Conservation (phyloP, 2,329 filamentous ascomycete genomes). For the Fusarium multiceps region DNA sequence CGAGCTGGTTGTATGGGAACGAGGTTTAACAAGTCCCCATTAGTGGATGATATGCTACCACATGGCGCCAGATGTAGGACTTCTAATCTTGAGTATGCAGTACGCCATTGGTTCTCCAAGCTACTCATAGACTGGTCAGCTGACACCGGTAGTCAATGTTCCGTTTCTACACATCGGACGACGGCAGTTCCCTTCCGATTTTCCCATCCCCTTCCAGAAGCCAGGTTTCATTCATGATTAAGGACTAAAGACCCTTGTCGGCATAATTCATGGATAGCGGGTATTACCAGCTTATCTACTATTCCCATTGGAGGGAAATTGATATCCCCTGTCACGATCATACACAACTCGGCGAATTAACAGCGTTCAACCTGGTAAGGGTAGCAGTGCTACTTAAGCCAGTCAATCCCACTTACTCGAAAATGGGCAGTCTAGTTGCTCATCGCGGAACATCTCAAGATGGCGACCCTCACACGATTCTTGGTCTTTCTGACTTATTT, state of each 20-base stretch:
- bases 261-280: conserved; percentile 10
- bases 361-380: neutral
- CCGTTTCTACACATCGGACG: neutral
- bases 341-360: conserved; percentile 1
- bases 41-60: neutral
- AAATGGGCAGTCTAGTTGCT: too few relatives aligned
- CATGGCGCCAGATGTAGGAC: neutral
- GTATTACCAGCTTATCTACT: fast-evolving
- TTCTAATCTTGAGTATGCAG: neutral
- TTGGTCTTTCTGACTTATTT: conserved; percentile 30
- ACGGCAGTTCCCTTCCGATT: neutral
- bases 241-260: conserved; percentile 7
- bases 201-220: neutral
- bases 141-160: neutral
- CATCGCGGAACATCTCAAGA: conserved; percentile 9
- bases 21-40: neutral
- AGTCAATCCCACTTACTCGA: neutral
- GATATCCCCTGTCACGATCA: neutral
- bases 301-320: conserved; percentile 30
- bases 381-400: conserved; percentile 13
- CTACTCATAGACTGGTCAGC: neutral
- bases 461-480: conserved; percentile 20
- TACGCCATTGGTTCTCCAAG: neutral
- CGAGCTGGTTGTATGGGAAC: neutral
- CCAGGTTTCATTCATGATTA: conserved; percentile 20